A percentile compares a stretch with the other conserved stretches of the same genome.
These are phyloP conservation scores for Penicillium canariense DNA, from an alignment of 495 filamentous ascomycete genomes.

Conservation along the genomic window DNA sequence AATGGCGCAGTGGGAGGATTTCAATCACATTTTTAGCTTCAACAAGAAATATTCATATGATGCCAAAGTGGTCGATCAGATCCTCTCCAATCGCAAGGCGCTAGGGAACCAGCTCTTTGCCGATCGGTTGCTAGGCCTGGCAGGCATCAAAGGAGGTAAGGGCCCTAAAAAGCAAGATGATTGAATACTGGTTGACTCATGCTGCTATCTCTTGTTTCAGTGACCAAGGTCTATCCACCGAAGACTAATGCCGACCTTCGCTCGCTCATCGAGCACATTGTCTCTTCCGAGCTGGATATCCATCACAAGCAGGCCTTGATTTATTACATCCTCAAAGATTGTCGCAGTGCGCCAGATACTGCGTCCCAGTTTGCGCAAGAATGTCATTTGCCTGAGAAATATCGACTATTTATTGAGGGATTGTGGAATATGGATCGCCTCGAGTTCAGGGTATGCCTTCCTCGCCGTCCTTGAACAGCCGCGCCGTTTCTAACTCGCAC, in stretches of 20 bases:
- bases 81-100: conserved; percentile 58
- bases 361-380: conserved; percentile 51
- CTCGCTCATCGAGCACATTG: conserved; percentile 62
- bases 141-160: conserved; percentile 67
- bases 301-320: conserved; percentile 76
- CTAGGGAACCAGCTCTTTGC: conserved; percentile 70
- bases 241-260: conserved; percentile 60
- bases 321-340: conserved; percentile 78
- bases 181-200: neutral
- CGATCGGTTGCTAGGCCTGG: conserved; percentile 66
- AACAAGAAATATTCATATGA: conserved; percentile 63
- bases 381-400: conserved; percentile 63
- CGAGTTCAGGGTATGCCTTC: conserved; percentile 56
- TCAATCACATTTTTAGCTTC: conserved; percentile 61
- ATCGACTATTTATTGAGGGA: conserved; percentile 72
- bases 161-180: neutral
- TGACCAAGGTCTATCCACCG: conserved; percentile 65
- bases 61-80: conserved; percentile 52
- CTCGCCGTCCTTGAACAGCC: neutral
- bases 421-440: conserved; percentile 76
- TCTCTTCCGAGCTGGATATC: conserved; percentile 54
- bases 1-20: conserved; percentile 53
- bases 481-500: conserved; percentile 15
- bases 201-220: conserved; percentile 27
- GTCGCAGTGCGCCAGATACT: conserved; percentile 52